phyloP scores from a whole-genome alignment of 805 yeast genomes.

The Zygoascus ofunaensis region DNA sequence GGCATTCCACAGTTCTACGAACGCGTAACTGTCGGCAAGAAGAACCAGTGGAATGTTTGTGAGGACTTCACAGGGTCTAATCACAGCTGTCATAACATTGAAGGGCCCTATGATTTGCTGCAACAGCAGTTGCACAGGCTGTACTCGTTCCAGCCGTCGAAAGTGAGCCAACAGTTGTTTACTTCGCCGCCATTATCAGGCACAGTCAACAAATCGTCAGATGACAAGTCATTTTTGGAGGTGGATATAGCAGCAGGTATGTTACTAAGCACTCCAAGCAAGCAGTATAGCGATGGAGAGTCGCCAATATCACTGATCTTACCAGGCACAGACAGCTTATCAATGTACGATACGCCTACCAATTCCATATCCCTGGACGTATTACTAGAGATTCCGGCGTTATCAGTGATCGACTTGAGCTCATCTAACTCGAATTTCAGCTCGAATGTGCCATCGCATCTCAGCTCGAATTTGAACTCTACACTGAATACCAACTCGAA shows the following conservation, averaged over 20 bases:
- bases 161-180: slow-evolving; percentile 7
- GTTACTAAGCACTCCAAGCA: too few species aligned
- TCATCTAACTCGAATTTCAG: too few species aligned
- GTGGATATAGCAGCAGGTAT: neutral
- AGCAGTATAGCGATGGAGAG: neutral
- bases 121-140: slow-evolving; percentile 11
- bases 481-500: too few species aligned
- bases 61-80: slow-evolving; percentile 13
- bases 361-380: neutral
- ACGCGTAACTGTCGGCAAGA: neutral
- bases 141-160: slow-evolving; percentile 16
- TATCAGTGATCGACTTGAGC: too few species aligned
- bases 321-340: neutral
- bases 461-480: too few species aligned
- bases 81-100: slow-evolving; percentile 8
- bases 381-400: neutral
- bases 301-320: neutral
- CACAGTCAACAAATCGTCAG: neutral
- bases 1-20: slow-evolving; percentile 11
- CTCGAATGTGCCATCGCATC: neutral
- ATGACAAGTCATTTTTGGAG: neutral
- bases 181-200: slow-evolving; percentile 8
- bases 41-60: slow-evolving; percentile 11
- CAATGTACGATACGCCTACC: neutral
- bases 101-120: slow-evolving; percentile 12